phyloP scores from a whole-genome alignment of 2,329 filamentous ascomycete species.

The Lecanicillium sp. region DNA sequence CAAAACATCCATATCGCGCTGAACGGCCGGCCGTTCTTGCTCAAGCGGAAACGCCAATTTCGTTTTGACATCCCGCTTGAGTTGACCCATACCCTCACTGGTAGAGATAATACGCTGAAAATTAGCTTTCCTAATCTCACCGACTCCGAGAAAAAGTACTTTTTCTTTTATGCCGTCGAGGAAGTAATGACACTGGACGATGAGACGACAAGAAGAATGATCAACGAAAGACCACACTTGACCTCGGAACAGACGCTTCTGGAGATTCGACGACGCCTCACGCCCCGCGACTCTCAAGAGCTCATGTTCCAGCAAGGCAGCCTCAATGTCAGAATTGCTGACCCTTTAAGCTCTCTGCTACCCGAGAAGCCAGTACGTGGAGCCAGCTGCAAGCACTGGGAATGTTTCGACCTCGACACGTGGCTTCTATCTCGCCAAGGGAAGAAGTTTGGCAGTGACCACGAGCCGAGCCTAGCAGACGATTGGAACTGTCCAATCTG shows the following conservation, averaged over 20 bases:
- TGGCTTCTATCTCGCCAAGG: constrained; percentile 20
- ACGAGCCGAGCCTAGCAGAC: constrained; percentile 52
- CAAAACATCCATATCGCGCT: not conserved
- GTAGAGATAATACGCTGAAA: not conserved
- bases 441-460: not conserved
- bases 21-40: not conserved
- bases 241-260: not conserved
- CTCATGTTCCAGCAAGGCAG: constrained; percentile 3
- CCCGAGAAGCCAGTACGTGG: constrained; percentile 2
- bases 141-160: not conserved
- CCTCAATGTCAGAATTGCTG: constrained; percentile 2
- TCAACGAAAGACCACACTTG: not conserved
- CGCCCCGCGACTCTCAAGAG: not conserved
- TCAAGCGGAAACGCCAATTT: constrained; percentile 8
- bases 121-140: constrained; percentile 3
- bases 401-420: constrained; percentile 30
- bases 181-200: not conserved
- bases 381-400: constrained; percentile 7
- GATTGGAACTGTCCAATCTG: constrained; percentile 88
- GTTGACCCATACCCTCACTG: not conserved
- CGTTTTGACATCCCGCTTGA: constrained; percentile 4
- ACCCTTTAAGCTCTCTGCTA: constrained; percentile 3
- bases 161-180: constrained; percentile 5
- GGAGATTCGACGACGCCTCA: not conserved
- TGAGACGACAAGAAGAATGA: not conserved